Evolutionary conservation across 257 asterid genomes (phyloP).

Genomic region (Nyctanthes arbortristis): DNA sequence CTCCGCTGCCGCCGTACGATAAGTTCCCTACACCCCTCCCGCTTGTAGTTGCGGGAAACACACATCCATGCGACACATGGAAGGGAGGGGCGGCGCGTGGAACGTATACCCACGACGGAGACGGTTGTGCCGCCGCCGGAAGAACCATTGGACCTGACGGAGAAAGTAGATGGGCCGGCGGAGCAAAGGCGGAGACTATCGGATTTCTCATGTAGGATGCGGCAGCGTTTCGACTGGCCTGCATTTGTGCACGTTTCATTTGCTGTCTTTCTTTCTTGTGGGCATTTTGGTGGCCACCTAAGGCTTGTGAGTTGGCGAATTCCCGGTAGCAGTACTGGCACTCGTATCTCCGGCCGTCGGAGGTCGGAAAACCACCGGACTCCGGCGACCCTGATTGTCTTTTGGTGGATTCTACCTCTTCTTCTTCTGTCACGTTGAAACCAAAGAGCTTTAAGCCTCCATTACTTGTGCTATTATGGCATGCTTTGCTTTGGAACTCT

Average conservation of each 20-base stretch:
- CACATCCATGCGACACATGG: conserved; percentile 76
- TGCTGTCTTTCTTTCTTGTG: conserved; percentile 94
- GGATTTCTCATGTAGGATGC: conserved; percentile 87
- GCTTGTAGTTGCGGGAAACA: conserved; percentile 43
- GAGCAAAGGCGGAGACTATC: conserved; percentile 76
- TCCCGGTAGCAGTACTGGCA: conserved; percentile 93
- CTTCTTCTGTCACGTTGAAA: conserved; percentile 65
- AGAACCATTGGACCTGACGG: conserved; percentile 43
- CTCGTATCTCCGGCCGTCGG: conserved; percentile 89
- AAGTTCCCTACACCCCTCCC: conserved; percentile 51
- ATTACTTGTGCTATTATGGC: conserved; percentile 25
- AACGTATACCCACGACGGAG: conserved; percentile 72
- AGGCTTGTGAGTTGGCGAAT: conserved; percentile 92
- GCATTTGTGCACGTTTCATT: conserved; percentile 86
- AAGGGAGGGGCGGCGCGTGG: conserved; percentile 73
- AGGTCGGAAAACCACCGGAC: conserved; percentile 36
- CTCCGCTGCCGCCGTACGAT: conserved; percentile 49
- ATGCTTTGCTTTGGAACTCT: conserved; percentile 52
- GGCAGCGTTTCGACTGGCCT: conserved; percentile 84
- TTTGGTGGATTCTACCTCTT: conserved; percentile 48
- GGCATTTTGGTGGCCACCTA: conserved; percentile 97
- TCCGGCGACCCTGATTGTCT: conserved; percentile 50
- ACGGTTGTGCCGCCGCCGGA: conserved; percentile 25
- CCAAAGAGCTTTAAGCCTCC: conserved; percentile 81
- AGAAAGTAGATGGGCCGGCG: conserved; percentile 79